Percentiles rank a stretch among this genome's conserved stretches.
Evolutionary conservation across 2,329 filamentous ascomycete species (phyloP).

Genomic region (Cryphonectria carpinicola): DNA sequence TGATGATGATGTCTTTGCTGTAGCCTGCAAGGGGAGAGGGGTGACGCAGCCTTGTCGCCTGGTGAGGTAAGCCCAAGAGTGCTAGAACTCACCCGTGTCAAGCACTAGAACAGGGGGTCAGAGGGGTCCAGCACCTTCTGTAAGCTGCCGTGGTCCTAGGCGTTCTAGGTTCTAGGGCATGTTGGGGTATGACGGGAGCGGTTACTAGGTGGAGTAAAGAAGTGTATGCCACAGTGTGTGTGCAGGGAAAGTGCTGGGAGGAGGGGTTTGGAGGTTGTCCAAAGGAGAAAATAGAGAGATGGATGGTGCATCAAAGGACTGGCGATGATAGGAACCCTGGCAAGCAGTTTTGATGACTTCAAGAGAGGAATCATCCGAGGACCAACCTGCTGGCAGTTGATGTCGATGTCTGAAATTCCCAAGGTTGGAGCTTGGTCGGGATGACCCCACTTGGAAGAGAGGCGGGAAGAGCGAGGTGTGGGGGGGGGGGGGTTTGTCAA

Average conservation of each 20-base stretch:
- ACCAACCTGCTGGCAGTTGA: not conserved
- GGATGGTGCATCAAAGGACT: not conserved
- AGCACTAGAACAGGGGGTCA: not conserved
- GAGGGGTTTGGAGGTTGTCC: not conserved
- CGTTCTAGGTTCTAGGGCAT: too few relatives aligned
- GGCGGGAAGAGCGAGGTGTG: too few relatives aligned
- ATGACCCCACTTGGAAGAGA: not conserved
- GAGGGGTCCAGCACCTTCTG: not conserved
- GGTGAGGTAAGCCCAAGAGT: conserved; percentile 15
- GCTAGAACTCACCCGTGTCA: not conserved
- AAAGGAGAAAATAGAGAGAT: not conserved
- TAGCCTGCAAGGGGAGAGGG: conserved; percentile 6
- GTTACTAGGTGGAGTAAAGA: not conserved
- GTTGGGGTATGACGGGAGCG: not conserved
- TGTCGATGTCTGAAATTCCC: not conserved
- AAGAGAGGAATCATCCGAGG: not conserved
- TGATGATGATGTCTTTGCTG: not conserved
- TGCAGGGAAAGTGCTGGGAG: not conserved
- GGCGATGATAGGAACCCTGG: too few relatives aligned
- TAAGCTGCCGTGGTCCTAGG: not conserved
- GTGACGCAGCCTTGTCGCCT: conserved; percentile 30
- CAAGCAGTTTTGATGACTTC: not conserved
- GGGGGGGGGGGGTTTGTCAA: not conserved
- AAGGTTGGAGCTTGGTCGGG: not conserved
- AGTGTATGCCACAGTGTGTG: not conserved